These are phyloP conservation scores for Trypanosoma lewisi DNA, from an alignment of 208 protist species.

Conservation along the genomic window DNA sequence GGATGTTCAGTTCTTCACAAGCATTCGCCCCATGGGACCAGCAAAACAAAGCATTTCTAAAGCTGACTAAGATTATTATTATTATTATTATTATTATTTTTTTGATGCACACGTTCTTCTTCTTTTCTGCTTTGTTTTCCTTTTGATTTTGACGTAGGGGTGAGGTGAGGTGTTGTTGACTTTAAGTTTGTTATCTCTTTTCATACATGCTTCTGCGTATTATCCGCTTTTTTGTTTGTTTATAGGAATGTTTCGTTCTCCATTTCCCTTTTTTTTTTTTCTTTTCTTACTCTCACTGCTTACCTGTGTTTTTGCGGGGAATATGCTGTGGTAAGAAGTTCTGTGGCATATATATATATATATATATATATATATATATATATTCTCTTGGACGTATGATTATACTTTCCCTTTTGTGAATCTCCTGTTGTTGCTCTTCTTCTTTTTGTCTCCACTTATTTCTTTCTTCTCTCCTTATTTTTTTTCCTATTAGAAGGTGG, in stretches of 20 bases:
- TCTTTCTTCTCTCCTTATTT: neutral
- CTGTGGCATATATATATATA: constrained; percentile 3
- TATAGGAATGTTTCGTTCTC: neutral
- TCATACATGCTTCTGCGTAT: neutral
- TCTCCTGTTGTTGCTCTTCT: neutral
- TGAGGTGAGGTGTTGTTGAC: neutral
- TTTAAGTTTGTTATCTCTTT: neutral
- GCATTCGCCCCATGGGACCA: constrained; percentile 61
- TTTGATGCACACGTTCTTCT: constrained; percentile 1
- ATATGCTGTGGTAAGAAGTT: too few species aligned
- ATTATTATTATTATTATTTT: neutral
- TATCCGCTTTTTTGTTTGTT: neutral
- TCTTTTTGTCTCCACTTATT: neutral
- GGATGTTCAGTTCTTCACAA: constrained; percentile 68
- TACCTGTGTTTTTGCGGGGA: neutral
- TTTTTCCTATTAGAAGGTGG: neutral
- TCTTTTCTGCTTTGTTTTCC: neutral
- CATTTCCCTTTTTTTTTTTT: neutral
- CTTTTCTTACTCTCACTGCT: neutral
- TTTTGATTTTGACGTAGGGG: neutral
- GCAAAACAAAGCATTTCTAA: constrained; percentile 30
- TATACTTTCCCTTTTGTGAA: too few species aligned
- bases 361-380: constrained; percentile 2
- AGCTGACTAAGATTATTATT: neutral
- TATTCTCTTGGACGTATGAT: neutral